Conservation (phyloP, 2,329 filamentous ascomycete genomes). For the Penicillium sumatraense region DNA sequence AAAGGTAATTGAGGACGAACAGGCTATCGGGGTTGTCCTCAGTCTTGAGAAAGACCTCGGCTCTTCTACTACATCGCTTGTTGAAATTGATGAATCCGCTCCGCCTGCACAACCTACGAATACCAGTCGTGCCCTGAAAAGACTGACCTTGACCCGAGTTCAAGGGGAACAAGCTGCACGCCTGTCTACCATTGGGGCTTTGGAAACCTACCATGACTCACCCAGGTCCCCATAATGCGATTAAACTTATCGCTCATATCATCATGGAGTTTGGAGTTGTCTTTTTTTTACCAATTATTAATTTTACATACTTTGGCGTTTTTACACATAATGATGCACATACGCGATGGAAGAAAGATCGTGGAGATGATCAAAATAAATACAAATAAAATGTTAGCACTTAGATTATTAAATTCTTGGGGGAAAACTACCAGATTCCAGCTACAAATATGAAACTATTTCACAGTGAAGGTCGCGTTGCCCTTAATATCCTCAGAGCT, state of each 20-base stretch:
- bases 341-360: not conserved
- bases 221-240: not conserved
- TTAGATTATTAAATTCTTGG: not conserved
- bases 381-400: not conserved
- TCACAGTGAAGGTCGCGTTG: conserved; percentile 38
- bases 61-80: not conserved
- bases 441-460: not conserved
- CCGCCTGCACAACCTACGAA: not conserved
- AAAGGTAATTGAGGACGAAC: conserved; percentile 54
- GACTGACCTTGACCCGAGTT: conserved; percentile 21
- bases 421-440: not conserved
- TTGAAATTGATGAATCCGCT: not conserved
- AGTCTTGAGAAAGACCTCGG: conserved; percentile 25
- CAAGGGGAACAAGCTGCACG: conserved; percentile 5
- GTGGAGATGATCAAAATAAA: not conserved
- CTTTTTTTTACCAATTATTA: not conserved
- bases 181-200: not conserved
- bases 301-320: not conserved
- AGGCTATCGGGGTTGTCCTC: conserved; percentile 40
- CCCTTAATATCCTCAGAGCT: conserved; percentile 45
- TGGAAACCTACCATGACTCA: not conserved
- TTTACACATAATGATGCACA: not conserved
- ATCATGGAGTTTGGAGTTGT: not conserved
- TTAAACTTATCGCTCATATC: not conserved
- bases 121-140: conserved; percentile 10